Evolutionary conservation across 257 asterid genomes (phyloP), one percentile per base, ranked within the genome.

Genomic region (Paulownia fortunei): DNA sequence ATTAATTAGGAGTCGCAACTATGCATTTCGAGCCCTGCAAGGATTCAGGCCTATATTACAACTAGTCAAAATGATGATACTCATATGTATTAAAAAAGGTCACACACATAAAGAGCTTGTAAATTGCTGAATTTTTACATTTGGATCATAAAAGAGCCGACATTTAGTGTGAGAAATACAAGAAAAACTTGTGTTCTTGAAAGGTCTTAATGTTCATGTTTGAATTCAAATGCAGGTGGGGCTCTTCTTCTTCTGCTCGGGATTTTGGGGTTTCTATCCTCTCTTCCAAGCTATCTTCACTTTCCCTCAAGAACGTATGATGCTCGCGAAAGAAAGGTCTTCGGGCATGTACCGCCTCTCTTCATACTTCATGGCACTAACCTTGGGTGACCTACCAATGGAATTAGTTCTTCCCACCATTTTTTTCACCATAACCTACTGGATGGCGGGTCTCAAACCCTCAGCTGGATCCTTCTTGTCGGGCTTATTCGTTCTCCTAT

Each of bases 311-410:
- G 98, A 94, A 59, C 83, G 92, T 0, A 60, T 78, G 76, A 91
- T 91, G 92, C 91, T 92, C 0, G 76, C 83, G 6, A 92, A 92
- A 64, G 98, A 94, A 69, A 73, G 98, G 7, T 76, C 98, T 0
- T 94, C 98, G 0, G 97, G 98, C 1, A 94, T 88, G 95, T 94
- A 94, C 81, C 87, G 90, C 5, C 90, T 94, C 63, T 92, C 97
- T 0, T 89, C 98, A 0, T 92, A 89, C 86, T 94, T 92, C 92
- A 78, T 88, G 87, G 97, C 98, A 3, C 82, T 87, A 51, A 91
- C 88, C 0, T 52, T 90, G 0, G 92, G 96, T 5, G 96, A 91
- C 64, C 88, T 92, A 3, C 98, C 98, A 0, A 87, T 94, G 98
- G 96, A 87, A 11, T 58, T 94, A 5, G 86, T 90, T 83, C 98